A percentile compares a stretch with the other conserved stretches of the same genome.
Conservation (phyloP, 345 rosid genomes). For the Mallotus nudiflorus region DNA sequence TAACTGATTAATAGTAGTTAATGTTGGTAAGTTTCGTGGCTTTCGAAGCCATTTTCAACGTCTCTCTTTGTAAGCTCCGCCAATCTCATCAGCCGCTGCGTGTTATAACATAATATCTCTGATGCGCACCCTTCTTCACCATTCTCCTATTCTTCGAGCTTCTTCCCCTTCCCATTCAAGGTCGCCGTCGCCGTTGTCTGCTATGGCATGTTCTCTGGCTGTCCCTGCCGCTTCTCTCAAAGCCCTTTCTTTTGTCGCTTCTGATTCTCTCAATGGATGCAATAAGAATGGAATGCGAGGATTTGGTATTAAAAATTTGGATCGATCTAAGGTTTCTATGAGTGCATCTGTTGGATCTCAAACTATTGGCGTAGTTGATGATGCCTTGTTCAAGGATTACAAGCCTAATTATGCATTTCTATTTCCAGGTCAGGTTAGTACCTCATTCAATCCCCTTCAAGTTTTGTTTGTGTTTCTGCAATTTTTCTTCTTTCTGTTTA, state of each 20-base stretch:
- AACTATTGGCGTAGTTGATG: slow-evolving; percentile 42
- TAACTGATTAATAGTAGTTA: no score
- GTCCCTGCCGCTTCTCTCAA: slow-evolving; percentile 21
- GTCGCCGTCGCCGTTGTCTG: slow-evolving; percentile 19
- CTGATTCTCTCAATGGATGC: slow-evolving; percentile 39
- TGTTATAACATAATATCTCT: not conserved
- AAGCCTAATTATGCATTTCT: slow-evolving; percentile 75
- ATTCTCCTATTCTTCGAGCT: slow-evolving; percentile 38
- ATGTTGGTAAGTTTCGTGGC: slow-evolving; percentile 26
- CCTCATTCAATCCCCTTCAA: not conserved
- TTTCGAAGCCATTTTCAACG: slow-evolving; percentile 31
- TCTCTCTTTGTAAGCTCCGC: slow-evolving; percentile 50
- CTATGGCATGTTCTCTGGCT: slow-evolving; percentile 41
- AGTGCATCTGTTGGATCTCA: slow-evolving; percentile 70
- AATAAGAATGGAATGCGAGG: slow-evolving; percentile 24
- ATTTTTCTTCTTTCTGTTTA: not conserved
- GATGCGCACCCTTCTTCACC: slow-evolving; percentile 39
- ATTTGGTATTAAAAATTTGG: slow-evolving; percentile 29
- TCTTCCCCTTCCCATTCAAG: slow-evolving; percentile 7
- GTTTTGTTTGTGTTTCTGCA: not conserved
- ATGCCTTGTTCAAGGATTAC: slow-evolving; percentile 70
- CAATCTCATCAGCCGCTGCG: not conserved
- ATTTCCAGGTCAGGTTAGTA: slow-evolving; percentile 91
- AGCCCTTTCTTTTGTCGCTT: slow-evolving; percentile 30
- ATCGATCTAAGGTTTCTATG: slow-evolving; percentile 65